Conservation (phyloP, 2,329 filamentous ascomycete genomes). For the Penicillium janthinellum region DNA sequence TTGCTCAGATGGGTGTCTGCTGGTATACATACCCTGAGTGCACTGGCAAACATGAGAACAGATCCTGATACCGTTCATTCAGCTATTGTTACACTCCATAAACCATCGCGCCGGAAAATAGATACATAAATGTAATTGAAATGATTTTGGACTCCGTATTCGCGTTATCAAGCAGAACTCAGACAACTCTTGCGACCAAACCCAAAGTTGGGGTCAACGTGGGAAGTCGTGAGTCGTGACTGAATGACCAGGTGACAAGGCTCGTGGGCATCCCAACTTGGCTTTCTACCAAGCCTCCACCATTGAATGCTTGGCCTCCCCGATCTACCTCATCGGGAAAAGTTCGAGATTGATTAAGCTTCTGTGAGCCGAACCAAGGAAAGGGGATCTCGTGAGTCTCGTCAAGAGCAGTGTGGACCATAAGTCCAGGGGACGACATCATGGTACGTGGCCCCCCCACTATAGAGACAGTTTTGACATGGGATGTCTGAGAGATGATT, state of each 20-base stretch:
- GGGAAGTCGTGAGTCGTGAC: not conserved
- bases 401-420: not conserved
- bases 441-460: conserved; percentile 4
- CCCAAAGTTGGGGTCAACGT: not conserved
- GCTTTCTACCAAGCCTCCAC: conserved; percentile 9
- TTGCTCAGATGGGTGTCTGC: not conserved
- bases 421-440: not conserved
- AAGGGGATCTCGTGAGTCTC: not conserved
- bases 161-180: not conserved
- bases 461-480: not conserved
- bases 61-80: not conserved
- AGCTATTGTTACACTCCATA: not conserved
- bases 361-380: not conserved
- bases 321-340: conserved; percentile 5
- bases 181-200: not conserved
- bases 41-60: not conserved
- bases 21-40: no score
- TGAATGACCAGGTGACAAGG: not conserved
- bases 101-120: not conserved
- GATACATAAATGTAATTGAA: not conserved
- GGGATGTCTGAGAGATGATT: not conserved
- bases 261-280: not conserved
- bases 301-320: conserved; percentile 11
- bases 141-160: not conserved
- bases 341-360: not conserved